These are phyloP conservation scores for Celoporthe dispersa DNA, from an alignment of 2,329 filamentous ascomycete genomes.

Conservation along the genomic window DNA sequence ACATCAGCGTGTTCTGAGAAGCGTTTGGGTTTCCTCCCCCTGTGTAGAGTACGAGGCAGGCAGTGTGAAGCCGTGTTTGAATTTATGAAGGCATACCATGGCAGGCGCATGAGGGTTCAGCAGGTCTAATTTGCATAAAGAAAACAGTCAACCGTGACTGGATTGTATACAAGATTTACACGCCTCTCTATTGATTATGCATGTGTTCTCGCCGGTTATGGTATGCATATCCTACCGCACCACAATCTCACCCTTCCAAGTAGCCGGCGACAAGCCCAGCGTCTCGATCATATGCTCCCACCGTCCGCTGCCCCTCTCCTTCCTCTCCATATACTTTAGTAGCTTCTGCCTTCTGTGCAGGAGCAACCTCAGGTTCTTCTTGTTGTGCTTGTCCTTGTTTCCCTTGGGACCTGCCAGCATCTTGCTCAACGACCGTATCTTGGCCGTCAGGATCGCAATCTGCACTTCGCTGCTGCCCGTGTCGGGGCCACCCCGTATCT, in stretches of 20 bases:
- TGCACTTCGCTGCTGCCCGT: conserved; percentile 98
- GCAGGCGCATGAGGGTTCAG: conserved; percentile 31
- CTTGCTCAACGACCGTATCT: conserved; percentile 81
- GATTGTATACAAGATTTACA: conserved; percentile 55
- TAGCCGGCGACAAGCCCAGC: conserved; percentile 83
- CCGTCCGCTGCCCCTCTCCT: conserved; percentile 87
- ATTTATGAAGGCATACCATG: conserved; percentile 36
- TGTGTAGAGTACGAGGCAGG: conserved; percentile 22
- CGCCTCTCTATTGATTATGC: conserved; percentile 47
- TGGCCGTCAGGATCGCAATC: conserved; percentile 90
- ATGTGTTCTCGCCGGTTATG: conserved; percentile 34
- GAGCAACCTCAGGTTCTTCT: conserved; percentile 82
- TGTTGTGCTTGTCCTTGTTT: conserved; percentile 90
- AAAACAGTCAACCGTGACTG: conserved; percentile 31
- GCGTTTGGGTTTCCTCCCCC: conserved; percentile 30
- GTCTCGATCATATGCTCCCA: conserved; percentile 87
- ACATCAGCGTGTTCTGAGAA: conserved; percentile 91
- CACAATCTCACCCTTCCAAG: conserved; percentile 88
- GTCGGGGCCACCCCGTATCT: conserved; percentile 78
- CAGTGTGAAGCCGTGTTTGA: conserved; percentile 23
- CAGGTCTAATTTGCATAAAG: conserved; percentile 27
- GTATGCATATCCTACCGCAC: conserved; percentile 42
- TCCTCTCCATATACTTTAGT: conserved; percentile 81
- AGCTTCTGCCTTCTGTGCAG: conserved; percentile 90
- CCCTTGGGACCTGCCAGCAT: conserved; percentile 70